Conservation (phyloP, 129 eudicot species). For the Helianthus annuus region DNA sequence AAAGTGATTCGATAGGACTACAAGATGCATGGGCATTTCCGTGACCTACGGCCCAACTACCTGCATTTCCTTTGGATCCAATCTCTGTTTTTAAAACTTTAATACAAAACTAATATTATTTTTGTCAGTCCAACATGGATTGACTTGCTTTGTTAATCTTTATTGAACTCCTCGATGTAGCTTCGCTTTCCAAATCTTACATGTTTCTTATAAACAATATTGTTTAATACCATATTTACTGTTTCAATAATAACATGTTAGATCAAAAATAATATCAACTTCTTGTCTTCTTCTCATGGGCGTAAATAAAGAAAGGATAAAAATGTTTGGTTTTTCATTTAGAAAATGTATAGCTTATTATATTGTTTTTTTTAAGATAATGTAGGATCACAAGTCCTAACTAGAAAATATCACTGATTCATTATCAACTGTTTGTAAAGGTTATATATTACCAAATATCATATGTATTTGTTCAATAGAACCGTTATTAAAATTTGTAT, state of each 20-base stretch:
- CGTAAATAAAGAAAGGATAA: background rate
- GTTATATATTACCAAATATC: no score
- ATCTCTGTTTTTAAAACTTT: background rate
- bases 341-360: background rate
- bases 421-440: background rate
- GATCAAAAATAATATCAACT: background rate
- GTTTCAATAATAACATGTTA: background rate
- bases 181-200: constrained; percentile 21
- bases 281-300: constrained; percentile 9
- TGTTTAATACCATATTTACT: no score
- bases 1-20: constrained; percentile 17
- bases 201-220: constrained; percentile 5
- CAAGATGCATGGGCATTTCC: constrained; percentile 34
- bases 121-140: constrained; percentile 26
- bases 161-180: constrained; percentile 1
- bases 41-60: constrained; percentile 34
- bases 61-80: constrained; percentile 31
- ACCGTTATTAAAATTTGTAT: no score
- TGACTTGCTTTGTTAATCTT: constrained; percentile 27
- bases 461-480: no score
- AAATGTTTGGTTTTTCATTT: background rate
- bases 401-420: background rate
- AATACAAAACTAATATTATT: background rate
- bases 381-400: background rate
- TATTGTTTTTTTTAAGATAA: background rate